A percentile compares a stretch with the other conserved stretches of the same genome.
Conservation (phyloP, 805 yeast genomes). For the Ogataea wickerhamii region DNA sequence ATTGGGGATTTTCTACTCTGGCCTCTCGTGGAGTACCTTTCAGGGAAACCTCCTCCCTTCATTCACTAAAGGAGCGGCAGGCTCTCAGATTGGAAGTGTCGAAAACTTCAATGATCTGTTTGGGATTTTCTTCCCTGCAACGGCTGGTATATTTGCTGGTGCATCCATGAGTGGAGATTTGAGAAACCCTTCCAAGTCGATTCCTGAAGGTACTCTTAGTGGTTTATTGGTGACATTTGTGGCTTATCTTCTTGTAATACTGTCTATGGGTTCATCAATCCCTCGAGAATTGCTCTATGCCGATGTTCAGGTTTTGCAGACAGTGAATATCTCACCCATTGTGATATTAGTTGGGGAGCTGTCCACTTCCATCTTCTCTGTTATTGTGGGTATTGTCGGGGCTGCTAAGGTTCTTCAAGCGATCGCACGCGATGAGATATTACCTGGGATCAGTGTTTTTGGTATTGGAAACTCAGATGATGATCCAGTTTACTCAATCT, state of each 20-base stretch:
- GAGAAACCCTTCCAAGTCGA: constrained; percentile 77
- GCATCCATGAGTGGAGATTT: constrained; percentile 98
- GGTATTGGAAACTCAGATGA: constrained; percentile 44
- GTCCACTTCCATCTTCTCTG: constrained; percentile 86
- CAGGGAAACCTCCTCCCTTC: constrained; percentile 67
- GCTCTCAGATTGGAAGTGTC: constrained; percentile 56
- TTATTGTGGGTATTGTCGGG: constrained; percentile 93
- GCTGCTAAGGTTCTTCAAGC: constrained; percentile 92
- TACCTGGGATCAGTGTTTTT: constrained; percentile 74
- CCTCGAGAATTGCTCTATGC: constrained; percentile 73
- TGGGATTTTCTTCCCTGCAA: constrained; percentile 96
- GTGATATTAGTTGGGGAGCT: constrained; percentile 84
- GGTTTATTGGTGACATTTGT: constrained; percentile 76
- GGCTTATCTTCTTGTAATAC: constrained; percentile 74
- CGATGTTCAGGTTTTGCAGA: constrained; percentile 84
- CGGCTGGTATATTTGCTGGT: constrained; percentile 98
- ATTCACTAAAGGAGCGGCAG: constrained; percentile 90
- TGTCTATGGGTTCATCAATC: constrained; percentile 73
- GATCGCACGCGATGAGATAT: constrained; percentile 78
- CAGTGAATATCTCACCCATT: constrained; percentile 64
- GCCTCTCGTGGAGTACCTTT: constrained; percentile 67
- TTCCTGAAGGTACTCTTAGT: constrained; percentile 90
- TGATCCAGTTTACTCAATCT: constrained; percentile 64
- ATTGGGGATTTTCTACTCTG: constrained; percentile 55
- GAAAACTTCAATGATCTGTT: constrained; percentile 84